Evolutionary conservation across 164 flowering plant species (phyloP).

Genomic region (Santalum album): DNA sequence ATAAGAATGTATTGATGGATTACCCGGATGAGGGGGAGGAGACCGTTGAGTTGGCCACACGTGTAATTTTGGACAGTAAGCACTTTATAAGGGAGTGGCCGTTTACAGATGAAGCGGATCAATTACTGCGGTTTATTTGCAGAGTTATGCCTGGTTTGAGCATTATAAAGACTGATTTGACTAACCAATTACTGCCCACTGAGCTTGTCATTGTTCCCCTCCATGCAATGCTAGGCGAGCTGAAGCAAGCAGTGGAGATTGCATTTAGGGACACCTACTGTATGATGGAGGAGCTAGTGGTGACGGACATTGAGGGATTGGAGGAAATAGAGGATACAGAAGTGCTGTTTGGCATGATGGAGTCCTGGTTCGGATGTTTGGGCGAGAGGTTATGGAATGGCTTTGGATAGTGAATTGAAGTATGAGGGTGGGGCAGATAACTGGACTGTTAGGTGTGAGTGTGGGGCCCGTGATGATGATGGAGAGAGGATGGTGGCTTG

Average conservation of each 20-base stretch:
- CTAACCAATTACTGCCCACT: constrained; percentile 19
- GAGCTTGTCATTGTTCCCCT: constrained; percentile 56
- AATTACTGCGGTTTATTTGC: constrained; percentile 46
- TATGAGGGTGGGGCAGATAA: constrained; percentile 55
- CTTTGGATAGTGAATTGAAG: constrained; percentile 20
- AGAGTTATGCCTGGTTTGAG: constrained; percentile 19
- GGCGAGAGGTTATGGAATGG: constrained; percentile 51
- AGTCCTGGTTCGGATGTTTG: constrained; percentile 45
- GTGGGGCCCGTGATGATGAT: constrained; percentile 68
- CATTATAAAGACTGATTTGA: constrained; percentile 15
- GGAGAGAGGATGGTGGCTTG: constrained; percentile 80
- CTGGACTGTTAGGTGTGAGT: constrained; percentile 54
- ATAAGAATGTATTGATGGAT: constrained; percentile 31
- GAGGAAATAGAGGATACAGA: constrained; percentile 35
- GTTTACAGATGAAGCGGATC: constrained; percentile 46
- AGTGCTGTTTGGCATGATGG: constrained; percentile 43
- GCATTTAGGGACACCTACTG: constrained; percentile 71
- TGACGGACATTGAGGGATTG: constrained; percentile 36
- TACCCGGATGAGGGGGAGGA: constrained; percentile 21
- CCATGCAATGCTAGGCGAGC: constrained; percentile 56
- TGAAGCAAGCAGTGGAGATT: constrained; percentile 40
- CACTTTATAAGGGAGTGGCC: constrained; percentile 77
- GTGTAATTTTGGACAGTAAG: constrained; percentile 49
- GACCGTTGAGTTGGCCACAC: constrained; percentile 23
- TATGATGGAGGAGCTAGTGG: constrained; percentile 34